Conservation (phyloP, 2,329 filamentous ascomycete genomes). For the Penicillium palitans region DNA sequence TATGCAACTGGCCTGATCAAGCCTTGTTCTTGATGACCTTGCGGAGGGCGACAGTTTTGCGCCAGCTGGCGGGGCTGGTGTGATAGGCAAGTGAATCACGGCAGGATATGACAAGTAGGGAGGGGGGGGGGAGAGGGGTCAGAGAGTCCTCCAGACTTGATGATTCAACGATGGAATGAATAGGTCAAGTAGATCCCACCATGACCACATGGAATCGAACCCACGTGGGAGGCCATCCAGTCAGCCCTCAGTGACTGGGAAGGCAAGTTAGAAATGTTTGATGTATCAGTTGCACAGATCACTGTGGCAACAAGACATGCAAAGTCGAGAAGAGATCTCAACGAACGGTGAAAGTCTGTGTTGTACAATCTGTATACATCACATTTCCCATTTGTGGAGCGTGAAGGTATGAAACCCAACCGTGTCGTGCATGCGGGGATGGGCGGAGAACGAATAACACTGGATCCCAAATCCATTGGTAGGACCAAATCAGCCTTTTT, state of each 20-base stretch:
- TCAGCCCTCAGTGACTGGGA: background rate
- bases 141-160: background rate
- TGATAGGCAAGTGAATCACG: background rate
- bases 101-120: background rate
- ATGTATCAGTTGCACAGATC: constrained; percentile 2
- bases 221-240: constrained; percentile 4
- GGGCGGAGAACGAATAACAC: background rate
- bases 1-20: constrained; percentile 10
- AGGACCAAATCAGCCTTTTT: background rate
- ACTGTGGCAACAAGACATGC: background rate
- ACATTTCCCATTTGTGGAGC: constrained; percentile 1
- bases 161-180: background rate
- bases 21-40: background rate
- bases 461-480: background rate
- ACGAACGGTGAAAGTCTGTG: background rate
- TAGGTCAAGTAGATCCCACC: background rate
- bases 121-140: background rate
- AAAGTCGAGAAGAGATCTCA: background rate
- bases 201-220: constrained; percentile 1
- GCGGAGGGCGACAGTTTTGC: background rate
- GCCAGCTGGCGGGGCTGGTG: background rate
- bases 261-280: background rate
- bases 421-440: constrained; percentile 8
- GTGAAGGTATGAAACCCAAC: background rate
- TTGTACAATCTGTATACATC: constrained; percentile 5